These are phyloP conservation scores for Ophiosphaerella narmari DNA, from an alignment of 2,329 filamentous ascomycete species.

Conservation along the genomic window DNA sequence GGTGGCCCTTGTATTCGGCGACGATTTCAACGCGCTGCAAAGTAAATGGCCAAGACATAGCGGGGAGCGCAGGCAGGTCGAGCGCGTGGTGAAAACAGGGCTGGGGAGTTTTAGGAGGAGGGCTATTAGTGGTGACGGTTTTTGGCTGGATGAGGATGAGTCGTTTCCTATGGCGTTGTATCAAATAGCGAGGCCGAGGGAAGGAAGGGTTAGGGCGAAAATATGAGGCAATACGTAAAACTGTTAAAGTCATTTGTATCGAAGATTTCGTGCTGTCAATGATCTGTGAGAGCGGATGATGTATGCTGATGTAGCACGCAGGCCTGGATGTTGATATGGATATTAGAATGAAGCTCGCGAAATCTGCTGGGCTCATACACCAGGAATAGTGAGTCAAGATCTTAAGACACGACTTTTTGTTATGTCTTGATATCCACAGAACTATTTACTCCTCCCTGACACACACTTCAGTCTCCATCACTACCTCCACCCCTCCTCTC, in stretches of 20 bases:
- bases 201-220: conserved; percentile 1
- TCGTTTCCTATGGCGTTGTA: conserved; percentile 38
- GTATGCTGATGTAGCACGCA: too few relatives aligned
- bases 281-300: too few relatives aligned
- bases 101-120: conserved; percentile 20
- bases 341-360: too few relatives aligned
- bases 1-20: conserved; percentile 26
- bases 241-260: too few relatives aligned
- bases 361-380: too few relatives aligned
- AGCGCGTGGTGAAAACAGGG: conserved; percentile 15
- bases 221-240: background rate
- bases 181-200: conserved; percentile 5
- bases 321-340: too few relatives aligned
- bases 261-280: too few relatives aligned
- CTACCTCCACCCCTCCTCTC: conserved; percentile 34
- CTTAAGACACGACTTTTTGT: too few relatives aligned
- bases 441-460: background rate
- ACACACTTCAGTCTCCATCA: conserved; percentile 51
- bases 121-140: conserved; percentile 21
- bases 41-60: conserved; percentile 36
- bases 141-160: conserved; percentile 30
- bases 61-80: conserved; percentile 28
- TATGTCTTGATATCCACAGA: background rate
- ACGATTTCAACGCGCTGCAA: conserved; percentile 34
- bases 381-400: too few relatives aligned